Conservation (phyloP, 192 early-diverging fungal genomes). For the Glomus cerebriforme region DNA sequence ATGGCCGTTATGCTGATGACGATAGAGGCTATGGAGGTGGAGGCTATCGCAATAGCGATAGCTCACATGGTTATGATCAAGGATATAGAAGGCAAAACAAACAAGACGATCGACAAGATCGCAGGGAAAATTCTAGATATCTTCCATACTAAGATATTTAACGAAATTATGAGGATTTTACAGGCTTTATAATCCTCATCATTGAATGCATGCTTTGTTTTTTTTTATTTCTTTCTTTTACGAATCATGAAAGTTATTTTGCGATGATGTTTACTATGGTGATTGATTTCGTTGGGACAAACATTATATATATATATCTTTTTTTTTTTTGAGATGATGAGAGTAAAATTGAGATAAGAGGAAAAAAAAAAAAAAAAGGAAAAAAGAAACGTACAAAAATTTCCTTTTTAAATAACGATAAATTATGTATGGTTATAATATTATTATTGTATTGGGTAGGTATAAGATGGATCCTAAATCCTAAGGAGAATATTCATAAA, state of each 20-base stretch:
- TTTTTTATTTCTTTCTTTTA: not conserved
- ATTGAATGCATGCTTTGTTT: constrained; percentile 9
- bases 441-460: not conserved
- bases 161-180: not conserved
- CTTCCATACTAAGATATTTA: constrained; percentile 16
- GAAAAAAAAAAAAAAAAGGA: too few species aligned
- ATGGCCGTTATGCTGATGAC: constrained; percentile 46
- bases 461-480: not conserved
- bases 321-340: not conserved
- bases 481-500: not conserved
- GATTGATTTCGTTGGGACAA: constrained; percentile 2
- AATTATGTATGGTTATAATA: not conserved
- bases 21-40: constrained; percentile 36
- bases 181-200: not conserved
- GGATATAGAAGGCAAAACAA: constrained; percentile 38
- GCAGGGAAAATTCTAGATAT: constrained; percentile 23
- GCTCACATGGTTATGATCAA: constrained; percentile 35
- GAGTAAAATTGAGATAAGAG: not conserved
- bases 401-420: not conserved
- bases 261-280: not conserved
- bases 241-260: not conserved
- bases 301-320: not conserved
- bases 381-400: not conserved
- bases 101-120: constrained; percentile 36
- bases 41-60: constrained; percentile 34